Evolutionary conservation across 1,139 yeast genomes (phyloP).

Genomic region (Geotrichum citri-aurantii): DNA sequence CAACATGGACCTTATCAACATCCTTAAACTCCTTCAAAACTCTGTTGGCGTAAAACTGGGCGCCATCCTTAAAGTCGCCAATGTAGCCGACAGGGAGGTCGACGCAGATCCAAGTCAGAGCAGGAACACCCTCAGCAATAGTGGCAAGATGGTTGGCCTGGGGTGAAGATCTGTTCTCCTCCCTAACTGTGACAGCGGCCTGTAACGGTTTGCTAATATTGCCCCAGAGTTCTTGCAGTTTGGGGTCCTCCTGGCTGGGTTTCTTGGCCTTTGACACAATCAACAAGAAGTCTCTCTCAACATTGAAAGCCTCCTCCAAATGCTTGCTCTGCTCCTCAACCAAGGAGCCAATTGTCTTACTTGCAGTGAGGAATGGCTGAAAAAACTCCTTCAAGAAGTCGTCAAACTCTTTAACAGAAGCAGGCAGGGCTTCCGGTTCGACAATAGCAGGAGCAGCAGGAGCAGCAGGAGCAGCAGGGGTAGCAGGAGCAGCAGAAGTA

Average conservation of each 20-base stretch:
- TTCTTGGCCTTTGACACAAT: conserved; percentile 57
- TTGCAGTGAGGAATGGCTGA: conserved; percentile 44
- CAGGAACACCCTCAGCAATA: conserved; percentile 83
- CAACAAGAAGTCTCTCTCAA: conserved; percentile 53
- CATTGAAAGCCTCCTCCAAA: conserved; percentile 55
- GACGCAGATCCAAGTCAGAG: conserved; percentile 82
- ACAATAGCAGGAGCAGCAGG: conserved; percentile 22
- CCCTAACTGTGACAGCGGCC: conserved; percentile 60
- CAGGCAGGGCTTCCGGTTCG: conserved; percentile 21
- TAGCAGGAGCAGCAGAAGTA: conserved; percentile 17
- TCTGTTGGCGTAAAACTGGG: conserved; percentile 91
- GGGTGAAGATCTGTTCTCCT: conserved; percentile 59
- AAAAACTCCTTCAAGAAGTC: conserved; percentile 48
- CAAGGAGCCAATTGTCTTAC: conserved; percentile 16
- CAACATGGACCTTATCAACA: conserved; percentile 57
- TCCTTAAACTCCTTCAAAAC: conserved; percentile 79
- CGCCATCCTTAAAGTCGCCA: conserved; percentile 81
- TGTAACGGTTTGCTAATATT: conserved; percentile 65
- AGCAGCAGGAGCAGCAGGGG: conserved; percentile 23
- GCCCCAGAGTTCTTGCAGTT: conserved; percentile 50
- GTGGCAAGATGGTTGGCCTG: conserved; percentile 70
- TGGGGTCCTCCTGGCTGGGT: conserved; percentile 51
- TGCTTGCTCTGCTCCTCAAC: conserved; percentile 19
- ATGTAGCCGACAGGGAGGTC: conserved; percentile 67
- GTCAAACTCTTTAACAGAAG: conserved; percentile 45